phyloP scores from a whole-genome alignment of 257 asterid genomes.

The Lantana camara region DNA sequence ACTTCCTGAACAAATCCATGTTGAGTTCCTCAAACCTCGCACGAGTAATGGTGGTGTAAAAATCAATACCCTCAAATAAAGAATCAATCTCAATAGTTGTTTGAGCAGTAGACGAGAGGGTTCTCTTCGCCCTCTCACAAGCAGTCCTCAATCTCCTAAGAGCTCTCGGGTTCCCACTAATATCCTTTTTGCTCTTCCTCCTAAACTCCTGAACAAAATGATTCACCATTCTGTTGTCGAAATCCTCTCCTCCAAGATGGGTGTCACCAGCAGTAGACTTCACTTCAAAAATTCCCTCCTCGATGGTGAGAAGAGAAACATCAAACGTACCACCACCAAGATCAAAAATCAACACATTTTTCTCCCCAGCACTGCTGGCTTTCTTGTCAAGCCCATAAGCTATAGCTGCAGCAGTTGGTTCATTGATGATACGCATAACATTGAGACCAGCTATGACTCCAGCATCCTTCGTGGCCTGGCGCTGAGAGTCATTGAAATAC shows the following conservation, averaged over 20 bases:
- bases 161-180: conserved; percentile 40
- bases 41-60: conserved; percentile 36
- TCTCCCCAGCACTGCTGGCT: conserved; percentile 31
- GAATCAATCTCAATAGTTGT: conserved; percentile 45
- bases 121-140: conserved; percentile 46
- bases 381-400: conserved; percentile 47
- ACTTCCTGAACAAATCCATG: conserved; percentile 43
- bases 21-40: conserved; percentile 43
- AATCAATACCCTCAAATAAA: conserved; percentile 40
- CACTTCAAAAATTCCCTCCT: conserved; percentile 46
- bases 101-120: conserved; percentile 45
- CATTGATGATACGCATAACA: conserved; percentile 43
- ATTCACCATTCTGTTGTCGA: conserved; percentile 45
- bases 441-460: conserved; percentile 41
- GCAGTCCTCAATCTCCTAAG: conserved; percentile 43
- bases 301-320: conserved; percentile 41
- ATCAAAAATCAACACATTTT: conserved; percentile 43
- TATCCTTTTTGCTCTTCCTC: conserved; percentile 46
- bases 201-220: conserved; percentile 45
- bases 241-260: conserved; percentile 47
- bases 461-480: conserved; percentile 49
- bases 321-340: conserved; percentile 47
- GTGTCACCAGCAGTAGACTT: conserved; percentile 47
- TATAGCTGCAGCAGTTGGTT: conserved; percentile 49
- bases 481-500: conserved; percentile 47